phyloP scores from a whole-genome alignment of 2,329 filamentous ascomycete genomes.

The Pseudocercospora vitis region DNA sequence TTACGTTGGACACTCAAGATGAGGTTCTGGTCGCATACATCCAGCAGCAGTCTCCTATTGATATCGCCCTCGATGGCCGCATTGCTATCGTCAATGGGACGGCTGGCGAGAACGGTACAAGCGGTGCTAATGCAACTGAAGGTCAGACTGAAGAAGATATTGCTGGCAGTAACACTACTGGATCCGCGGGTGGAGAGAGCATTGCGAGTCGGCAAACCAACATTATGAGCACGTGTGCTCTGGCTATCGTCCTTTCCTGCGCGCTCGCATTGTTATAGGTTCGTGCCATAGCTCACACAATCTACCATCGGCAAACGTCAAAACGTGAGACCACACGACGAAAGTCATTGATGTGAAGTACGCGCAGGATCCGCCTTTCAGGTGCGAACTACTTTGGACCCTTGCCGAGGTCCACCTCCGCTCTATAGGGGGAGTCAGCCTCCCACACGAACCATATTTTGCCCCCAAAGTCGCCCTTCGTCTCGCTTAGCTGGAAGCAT shows the following conservation, averaged over 20 bases:
- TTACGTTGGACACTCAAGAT: constrained; percentile 55
- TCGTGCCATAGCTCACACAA: not conserved
- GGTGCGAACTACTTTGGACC: not conserved
- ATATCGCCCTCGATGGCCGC: constrained; percentile 52
- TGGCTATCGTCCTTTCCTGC: not conserved
- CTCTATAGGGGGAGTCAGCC: not conserved
- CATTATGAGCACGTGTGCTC: not conserved
- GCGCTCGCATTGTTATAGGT: not conserved
- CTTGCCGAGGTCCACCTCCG: not conserved
- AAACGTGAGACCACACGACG: too few species aligned
- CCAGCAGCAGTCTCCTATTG: constrained; percentile 49
- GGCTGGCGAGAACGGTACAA: constrained; percentile 13
- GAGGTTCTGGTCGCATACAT: constrained; percentile 57
- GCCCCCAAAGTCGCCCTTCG: not conserved
- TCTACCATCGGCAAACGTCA: too few species aligned
- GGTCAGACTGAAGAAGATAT: not conserved
- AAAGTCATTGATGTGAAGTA: not conserved
- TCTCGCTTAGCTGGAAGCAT: too few species aligned
- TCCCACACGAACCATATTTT: not conserved
- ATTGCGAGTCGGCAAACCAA: not conserved
- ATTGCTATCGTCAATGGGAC: constrained; percentile 40
- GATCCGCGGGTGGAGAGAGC: not conserved
- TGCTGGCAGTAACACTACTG: not conserved
- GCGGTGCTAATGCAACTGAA: constrained; percentile 8
- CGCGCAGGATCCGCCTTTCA: not conserved